phyloP scores from a whole-genome alignment of 106 monocot genomes.

The Alisma plantagoaquatica region DNA sequence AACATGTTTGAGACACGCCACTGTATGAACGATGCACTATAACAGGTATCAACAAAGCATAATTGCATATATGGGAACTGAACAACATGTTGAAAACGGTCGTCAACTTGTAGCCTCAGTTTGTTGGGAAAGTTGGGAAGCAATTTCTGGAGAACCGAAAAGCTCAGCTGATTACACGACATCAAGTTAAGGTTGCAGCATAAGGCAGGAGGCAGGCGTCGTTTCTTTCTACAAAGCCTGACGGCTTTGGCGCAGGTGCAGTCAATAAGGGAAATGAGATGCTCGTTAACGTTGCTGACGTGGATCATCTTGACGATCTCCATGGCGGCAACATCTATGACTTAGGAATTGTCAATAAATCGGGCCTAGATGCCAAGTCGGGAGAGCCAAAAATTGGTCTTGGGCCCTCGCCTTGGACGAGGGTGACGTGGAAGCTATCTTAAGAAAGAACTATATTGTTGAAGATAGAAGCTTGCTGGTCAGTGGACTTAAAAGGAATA shows the following conservation, averaged over 20 bases:
- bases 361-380: constrained; percentile 51
- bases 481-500: constrained; percentile 59
- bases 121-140: too few relatives aligned
- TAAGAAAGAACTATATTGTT: constrained; percentile 75
- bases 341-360: constrained; percentile 69
- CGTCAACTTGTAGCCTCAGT: too few relatives aligned
- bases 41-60: too few relatives aligned
- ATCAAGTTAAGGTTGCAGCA: too few relatives aligned
- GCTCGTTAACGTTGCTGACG: constrained; percentile 77
- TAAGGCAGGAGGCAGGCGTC: constrained; percentile 46
- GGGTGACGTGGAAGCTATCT: constrained; percentile 61
- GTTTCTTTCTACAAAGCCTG: constrained; percentile 74
- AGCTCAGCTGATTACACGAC: too few relatives aligned
- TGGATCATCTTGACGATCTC: constrained; percentile 95
- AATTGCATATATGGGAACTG: too few relatives aligned
- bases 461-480: constrained; percentile 42
- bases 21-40: too few relatives aligned
- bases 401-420: constrained; percentile 87
- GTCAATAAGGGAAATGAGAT: constrained; percentile 66
- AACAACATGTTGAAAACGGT: too few relatives aligned
- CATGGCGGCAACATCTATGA: constrained; percentile 76
- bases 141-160: too few relatives aligned
- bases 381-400: constrained; percentile 64
- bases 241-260: constrained; percentile 61
- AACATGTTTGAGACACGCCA: too few relatives aligned